These are phyloP conservation scores for Hericium coralloides DNA, from an alignment of 768 basidiomycete genomes.

Conservation along the genomic window DNA sequence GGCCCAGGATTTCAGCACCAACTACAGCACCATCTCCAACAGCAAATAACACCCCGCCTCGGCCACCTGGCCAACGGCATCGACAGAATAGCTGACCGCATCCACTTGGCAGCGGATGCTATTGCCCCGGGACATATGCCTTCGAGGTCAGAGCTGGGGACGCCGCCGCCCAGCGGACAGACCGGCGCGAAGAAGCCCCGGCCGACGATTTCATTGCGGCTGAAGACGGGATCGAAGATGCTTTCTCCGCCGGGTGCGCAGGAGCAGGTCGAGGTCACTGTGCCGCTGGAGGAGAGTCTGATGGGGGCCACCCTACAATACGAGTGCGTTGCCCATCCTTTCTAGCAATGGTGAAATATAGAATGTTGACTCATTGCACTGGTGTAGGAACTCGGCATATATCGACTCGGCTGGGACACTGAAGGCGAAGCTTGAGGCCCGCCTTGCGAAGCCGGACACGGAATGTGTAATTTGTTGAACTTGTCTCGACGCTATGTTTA, in stretches of 20 bases:
- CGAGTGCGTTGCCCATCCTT: not conserved
- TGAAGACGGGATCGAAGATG: not conserved
- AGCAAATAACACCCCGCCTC: no score
- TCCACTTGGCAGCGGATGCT: no score
- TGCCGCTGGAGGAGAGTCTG: not conserved
- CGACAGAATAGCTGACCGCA: no score
- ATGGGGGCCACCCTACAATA: not conserved
- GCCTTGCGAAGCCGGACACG: slow-evolving; percentile 4
- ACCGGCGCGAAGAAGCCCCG: not conserved
- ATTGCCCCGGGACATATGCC: no score
- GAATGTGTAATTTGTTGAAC: slow-evolving; percentile 13
- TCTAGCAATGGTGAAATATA: not conserved
- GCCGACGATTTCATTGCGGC: not conserved
- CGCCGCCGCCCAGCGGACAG: not conserved
- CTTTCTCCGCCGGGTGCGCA: not conserved
- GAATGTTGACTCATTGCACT: not conserved
- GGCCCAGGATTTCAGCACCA: not conserved
- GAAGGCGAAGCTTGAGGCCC: slow-evolving; percentile 11
- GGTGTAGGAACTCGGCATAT: slow-evolving; percentile 1
- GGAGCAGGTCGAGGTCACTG: not conserved
- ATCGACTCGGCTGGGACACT: slow-evolving; percentile 9
- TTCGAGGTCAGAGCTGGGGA: no score
- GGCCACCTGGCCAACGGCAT: no score
- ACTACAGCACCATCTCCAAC: not conserved
- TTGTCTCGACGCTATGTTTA: not conserved